Evolutionary conservation across 1,284 basidiomycete species (phyloP).

Genomic region (Rhodotorula sp.): DNA sequence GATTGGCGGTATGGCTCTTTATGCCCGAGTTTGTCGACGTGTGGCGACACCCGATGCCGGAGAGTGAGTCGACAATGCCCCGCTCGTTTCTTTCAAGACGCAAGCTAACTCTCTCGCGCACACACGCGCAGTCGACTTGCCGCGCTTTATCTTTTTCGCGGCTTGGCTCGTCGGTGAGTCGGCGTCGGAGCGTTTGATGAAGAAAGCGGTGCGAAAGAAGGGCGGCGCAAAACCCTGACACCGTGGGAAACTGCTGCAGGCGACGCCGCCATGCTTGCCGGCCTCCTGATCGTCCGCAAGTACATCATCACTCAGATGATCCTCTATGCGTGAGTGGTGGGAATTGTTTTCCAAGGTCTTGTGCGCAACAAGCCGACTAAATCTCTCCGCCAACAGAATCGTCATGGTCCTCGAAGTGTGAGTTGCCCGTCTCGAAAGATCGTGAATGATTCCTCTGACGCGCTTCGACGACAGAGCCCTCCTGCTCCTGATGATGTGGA

Average conservation of each 20-base stretch:
- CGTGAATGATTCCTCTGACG: too few relatives aligned
- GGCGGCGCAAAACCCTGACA: background rate
- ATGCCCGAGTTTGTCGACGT: slow-evolving; percentile 7
- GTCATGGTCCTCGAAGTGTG: slow-evolving; percentile 1
- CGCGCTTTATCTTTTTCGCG: background rate
- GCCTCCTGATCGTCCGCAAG: background rate
- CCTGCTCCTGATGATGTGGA: background rate
- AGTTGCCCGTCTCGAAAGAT: background rate
- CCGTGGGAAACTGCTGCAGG: background rate
- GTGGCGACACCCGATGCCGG: background rate
- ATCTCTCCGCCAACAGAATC: background rate
- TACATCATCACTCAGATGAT: background rate
- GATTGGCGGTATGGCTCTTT: slow-evolving; percentile 1
- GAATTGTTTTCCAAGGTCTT: too few relatives aligned
- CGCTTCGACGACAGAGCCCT: background rate
- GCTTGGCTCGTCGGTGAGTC: slow-evolving; percentile 4
- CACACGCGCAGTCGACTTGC: background rate
- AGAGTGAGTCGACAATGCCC: background rate
- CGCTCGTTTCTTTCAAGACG: background rate
- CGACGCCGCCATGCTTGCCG: background rate
- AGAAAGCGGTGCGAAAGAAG: background rate
- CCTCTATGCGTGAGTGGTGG: background rate
- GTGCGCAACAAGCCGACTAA: too few relatives aligned
- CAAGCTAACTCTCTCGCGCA: background rate
- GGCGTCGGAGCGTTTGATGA: background rate